These are phyloP conservation scores for Galeopsis tetrahit DNA, from an alignment of 257 asterid species.

Conservation along the genomic window DNA sequence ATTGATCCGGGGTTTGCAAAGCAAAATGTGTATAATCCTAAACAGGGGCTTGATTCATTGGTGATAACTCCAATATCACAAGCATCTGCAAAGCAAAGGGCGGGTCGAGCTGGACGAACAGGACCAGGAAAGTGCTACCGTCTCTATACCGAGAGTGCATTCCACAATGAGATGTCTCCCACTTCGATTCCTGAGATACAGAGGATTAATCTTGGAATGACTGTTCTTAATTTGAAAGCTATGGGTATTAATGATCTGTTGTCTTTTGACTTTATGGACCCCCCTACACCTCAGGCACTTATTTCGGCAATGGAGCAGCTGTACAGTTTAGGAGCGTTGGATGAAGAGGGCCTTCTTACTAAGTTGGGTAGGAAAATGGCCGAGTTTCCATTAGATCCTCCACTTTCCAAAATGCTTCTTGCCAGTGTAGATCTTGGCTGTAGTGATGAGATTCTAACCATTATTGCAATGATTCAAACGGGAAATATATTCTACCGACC, in stretches of 20 bases:
- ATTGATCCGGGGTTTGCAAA: conserved; percentile 96
- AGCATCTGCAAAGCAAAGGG: conserved; percentile 97
- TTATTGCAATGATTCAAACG: conserved; percentile 91
- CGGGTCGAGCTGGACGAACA: conserved; percentile 91
- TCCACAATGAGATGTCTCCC: conserved; percentile 96
- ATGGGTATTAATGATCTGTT: conserved; percentile 92
- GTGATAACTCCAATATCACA: conserved; percentile 96
- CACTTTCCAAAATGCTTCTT: conserved; percentile 88
- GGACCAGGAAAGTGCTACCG: conserved; percentile 98
- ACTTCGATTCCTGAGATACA: conserved; percentile 89
- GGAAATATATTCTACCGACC: conserved; percentile 92
- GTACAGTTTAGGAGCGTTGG: conserved; percentile 89
- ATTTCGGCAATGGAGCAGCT: conserved; percentile 93
- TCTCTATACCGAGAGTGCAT: conserved; percentile 90
- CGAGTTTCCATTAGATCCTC: conserved; percentile 92
- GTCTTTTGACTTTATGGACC: conserved; percentile 95
- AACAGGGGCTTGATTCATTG: conserved; percentile 87
- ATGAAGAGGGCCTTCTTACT: conserved; percentile 90
- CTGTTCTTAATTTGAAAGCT: conserved; percentile 86
- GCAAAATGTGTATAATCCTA: conserved; percentile 94
- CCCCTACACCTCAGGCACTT: conserved; percentile 93
- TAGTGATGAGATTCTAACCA: conserved; percentile 88
- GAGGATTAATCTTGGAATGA: conserved; percentile 88
- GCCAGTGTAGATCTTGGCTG: conserved; percentile 94
- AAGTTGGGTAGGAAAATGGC: conserved; percentile 97